Percentiles rank a stretch among this genome's conserved stretches.
Conservation (phyloP, 495 filamentous ascomycete species). For the Tuber borchii region DNA sequence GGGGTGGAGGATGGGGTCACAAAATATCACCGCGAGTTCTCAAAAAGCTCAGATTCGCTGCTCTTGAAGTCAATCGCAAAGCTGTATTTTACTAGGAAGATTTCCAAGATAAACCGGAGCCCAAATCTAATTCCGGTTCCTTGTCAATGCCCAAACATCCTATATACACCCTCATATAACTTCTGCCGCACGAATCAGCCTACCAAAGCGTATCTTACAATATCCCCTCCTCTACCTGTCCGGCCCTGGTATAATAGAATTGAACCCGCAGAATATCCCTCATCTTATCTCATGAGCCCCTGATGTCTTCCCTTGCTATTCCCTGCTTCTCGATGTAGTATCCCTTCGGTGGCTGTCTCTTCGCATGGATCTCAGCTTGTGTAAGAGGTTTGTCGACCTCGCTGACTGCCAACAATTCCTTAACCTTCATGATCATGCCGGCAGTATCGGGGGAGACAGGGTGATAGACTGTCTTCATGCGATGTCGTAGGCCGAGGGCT, state of each 20-base stretch:
- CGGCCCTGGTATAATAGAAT: neutral
- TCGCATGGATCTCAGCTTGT: slow-evolving; percentile 63
- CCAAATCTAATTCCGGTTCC: neutral
- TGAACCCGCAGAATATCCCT: neutral
- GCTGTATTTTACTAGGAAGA: neutral
- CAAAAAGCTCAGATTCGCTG: neutral
- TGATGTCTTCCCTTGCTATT: neutral
- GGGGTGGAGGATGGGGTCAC: neutral
- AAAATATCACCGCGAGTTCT: neutral
- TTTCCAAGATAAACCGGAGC: neutral
- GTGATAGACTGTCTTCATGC: slow-evolving; percentile 86
- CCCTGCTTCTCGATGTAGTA: slow-evolving; percentile 67
- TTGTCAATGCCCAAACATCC: neutral
- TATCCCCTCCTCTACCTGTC: neutral
- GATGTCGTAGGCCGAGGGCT: slow-evolving; percentile 81
- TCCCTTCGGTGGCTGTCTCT: slow-evolving; percentile 72
- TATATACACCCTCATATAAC: neutral
- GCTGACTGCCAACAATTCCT: slow-evolving; percentile 81
- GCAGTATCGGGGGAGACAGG: slow-evolving; percentile 75
- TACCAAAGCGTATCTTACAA: neutral
- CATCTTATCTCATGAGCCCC: neutral
- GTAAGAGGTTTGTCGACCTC: slow-evolving; percentile 71
- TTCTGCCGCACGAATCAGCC: neutral
- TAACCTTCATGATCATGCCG: slow-evolving; percentile 95
- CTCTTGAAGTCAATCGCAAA: neutral